Evolutionary conservation across 441 rosid genomes (phyloP), one percentile per base, ranked within the genome.

Genomic region (Pelargonium citronellum): DNA sequence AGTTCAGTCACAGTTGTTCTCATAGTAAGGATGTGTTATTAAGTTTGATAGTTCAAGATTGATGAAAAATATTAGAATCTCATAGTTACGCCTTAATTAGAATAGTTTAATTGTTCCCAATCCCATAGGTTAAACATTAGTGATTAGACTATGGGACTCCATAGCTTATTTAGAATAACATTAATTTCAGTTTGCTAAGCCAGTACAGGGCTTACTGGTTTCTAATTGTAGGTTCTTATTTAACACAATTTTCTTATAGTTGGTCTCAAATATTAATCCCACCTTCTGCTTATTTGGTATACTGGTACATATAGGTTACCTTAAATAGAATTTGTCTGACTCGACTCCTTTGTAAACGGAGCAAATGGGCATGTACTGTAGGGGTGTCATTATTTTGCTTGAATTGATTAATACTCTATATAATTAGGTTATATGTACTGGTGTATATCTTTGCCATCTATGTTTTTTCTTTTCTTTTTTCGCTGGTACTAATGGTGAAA

Each of bases 401-500:
- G 15, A 51, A 4, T 34, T 17, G 16, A 53, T 37, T 37, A 37
- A 0, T 6, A 10, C 9, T 39, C 43, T 39, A 55, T 15, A 51
- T 55, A 55, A 16, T 16, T 55, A 17, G 17, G 61, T n/a, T 57
- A 19, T 57, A 57, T 57, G 27, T 57, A 57, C 7, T 57, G 62
- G 20, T 57, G 62, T 15, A 16, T 20, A 1, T 55, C 20, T 57
- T 57, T 17, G 27, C 24, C 20, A 57, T 15, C 61, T 55, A 13
- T n/a, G 5, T 16, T 2, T 30, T 30, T 30, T 30, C n/a, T n/a
- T 13, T 55, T 55, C 11, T 17, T 55, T 64, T 64, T 67, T 73
- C 53, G 30, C 19, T 75, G 65, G 22, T 66, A 47, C 66, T 68
- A n/a, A 74, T 69, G 67, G 27, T 68, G 70, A 60, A 61, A 67